These are phyloP conservation scores for Stagonosporopsis cucurbitacearum DNA, from an alignment of 2,329 filamentous ascomycete species.

Conservation along the genomic window DNA sequence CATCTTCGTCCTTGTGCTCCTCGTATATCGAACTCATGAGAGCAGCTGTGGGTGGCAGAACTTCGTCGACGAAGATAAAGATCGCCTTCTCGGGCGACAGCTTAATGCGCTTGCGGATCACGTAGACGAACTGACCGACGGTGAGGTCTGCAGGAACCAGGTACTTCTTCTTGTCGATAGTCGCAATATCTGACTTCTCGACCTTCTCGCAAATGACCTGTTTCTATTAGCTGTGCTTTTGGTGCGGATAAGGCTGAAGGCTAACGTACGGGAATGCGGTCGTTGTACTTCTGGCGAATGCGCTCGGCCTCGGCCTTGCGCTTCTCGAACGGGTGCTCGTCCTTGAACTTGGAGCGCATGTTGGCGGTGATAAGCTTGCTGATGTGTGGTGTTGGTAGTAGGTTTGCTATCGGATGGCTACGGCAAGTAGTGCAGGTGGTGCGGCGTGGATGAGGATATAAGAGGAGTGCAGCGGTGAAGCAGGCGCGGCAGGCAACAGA, in stretches of 20 bases:
- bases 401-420: slow-evolving; percentile 8
- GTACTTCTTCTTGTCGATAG: slow-evolving; percentile 99
- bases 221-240: slow-evolving; percentile 30
- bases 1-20: slow-evolving; percentile 90
- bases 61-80: slow-evolving; percentile 99
- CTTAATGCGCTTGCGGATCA: slow-evolving; percentile 99
- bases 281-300: slow-evolving; percentile 98
- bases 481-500: slow-evolving; percentile 44
- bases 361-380: slow-evolving; percentile 21
- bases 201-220: slow-evolving; percentile 89
- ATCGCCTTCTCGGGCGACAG: slow-evolving; percentile 99
- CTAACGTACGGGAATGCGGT: slow-evolving; percentile 90
- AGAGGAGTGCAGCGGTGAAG: slow-evolving; percentile 41
- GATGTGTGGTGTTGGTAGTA: slow-evolving; percentile 21
- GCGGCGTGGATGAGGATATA: slow-evolving; percentile 34
- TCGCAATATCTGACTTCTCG: slow-evolving; percentile 79
- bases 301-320: slow-evolving; percentile 99
- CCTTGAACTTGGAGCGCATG: slow-evolving; percentile 99
- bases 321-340: slow-evolving; percentile 99
- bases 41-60: slow-evolving; percentile 92
- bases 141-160: slow-evolving; percentile 96
- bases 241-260: slow-evolving; percentile 1
- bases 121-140: slow-evolving; percentile 99
- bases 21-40: slow-evolving; percentile 99
- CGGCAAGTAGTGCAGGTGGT: slow-evolving; percentile 19